Percentiles rank a stretch among this genome's conserved stretches.
phyloP scores from a whole-genome alignment of 176 grass and related monocot genomes.

The Ampelocalamus luodianensis region DNA sequence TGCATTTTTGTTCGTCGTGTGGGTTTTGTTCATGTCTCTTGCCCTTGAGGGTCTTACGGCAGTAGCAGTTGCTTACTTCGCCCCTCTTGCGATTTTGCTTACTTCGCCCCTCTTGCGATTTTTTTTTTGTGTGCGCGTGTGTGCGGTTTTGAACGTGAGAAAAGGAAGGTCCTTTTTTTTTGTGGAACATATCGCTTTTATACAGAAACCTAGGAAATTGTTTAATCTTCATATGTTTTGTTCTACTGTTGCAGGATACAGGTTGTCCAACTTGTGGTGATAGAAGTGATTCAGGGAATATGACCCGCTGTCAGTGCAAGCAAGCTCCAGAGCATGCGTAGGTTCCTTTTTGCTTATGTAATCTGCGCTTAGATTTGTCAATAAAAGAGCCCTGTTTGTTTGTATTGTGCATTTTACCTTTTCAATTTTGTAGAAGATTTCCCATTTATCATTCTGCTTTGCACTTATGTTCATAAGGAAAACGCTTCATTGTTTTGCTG shows the following conservation, averaged over 20 bases:
- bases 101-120: background rate
- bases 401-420: slow-evolving; percentile 3
- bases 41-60: background rate
- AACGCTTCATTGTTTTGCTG: background rate
- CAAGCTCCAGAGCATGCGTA: slow-evolving; percentile 46
- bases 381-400: background rate
- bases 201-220: background rate
- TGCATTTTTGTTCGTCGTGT: background rate
- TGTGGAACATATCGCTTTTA: background rate
- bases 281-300: slow-evolving; percentile 21
- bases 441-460: slow-evolving; percentile 12
- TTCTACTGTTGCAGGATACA: slow-evolving; percentile 50
- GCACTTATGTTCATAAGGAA: background rate
- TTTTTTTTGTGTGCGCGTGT: background rate
- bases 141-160: background rate
- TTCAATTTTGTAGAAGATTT: background rate
- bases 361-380: slow-evolving; percentile 1
- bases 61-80: too few relatives aligned
- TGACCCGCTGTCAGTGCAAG: slow-evolving; percentile 29
- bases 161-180: background rate
- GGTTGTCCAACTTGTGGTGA: slow-evolving; percentile 16
- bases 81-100: background rate
- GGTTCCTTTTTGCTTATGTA: slow-evolving; percentile 26
- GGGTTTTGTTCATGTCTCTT: background rate
- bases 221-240: background rate